These are phyloP conservation scores for Xylaria grammica DNA, from an alignment of 495 filamentous ascomycete species.

Conservation along the genomic window DNA sequence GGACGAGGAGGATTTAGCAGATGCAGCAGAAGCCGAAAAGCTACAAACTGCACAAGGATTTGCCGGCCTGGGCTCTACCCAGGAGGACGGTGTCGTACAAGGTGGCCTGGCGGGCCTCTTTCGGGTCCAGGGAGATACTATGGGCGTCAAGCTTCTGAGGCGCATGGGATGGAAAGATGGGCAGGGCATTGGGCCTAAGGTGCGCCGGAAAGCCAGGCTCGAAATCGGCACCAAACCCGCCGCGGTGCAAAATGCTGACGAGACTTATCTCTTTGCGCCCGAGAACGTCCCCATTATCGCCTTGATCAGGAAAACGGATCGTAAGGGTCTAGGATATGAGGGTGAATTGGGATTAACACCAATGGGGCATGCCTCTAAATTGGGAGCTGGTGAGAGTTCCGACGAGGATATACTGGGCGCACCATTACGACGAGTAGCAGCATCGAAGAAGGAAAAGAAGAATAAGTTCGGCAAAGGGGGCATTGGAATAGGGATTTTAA, in stretches of 20 bases:
- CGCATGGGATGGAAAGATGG: slow-evolving; percentile 97
- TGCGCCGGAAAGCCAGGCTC: slow-evolving; percentile 75
- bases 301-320: slow-evolving; percentile 76
- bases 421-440: slow-evolving; percentile 30
- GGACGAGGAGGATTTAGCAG: slow-evolving; percentile 95
- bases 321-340: slow-evolving; percentile 81
- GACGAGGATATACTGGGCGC: slow-evolving; percentile 56
- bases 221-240: slow-evolving; percentile 55
- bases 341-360: slow-evolving; percentile 64
- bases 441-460: slow-evolving; percentile 51
- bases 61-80: slow-evolving; percentile 75
- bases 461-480: slow-evolving; percentile 61
- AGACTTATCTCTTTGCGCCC: slow-evolving; percentile 85
- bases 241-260: slow-evolving; percentile 41
- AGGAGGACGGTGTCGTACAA: slow-evolving; percentile 58
- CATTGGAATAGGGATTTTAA: slow-evolving; percentile 88
- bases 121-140: slow-evolving; percentile 77
- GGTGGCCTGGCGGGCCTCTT: slow-evolving; percentile 75
- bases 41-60: slow-evolving; percentile 76
- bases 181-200: slow-evolving; percentile 88
- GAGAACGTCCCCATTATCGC: slow-evolving; percentile 78
- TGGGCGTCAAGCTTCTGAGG: slow-evolving; percentile 85
- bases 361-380: slow-evolving; percentile 18
- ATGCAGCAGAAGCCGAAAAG: slow-evolving; percentile 75
- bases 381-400: slow-evolving; percentile 49